phyloP scores from a whole-genome alignment of 208 protist species.

The Leishmania martiniquensis region DNA sequence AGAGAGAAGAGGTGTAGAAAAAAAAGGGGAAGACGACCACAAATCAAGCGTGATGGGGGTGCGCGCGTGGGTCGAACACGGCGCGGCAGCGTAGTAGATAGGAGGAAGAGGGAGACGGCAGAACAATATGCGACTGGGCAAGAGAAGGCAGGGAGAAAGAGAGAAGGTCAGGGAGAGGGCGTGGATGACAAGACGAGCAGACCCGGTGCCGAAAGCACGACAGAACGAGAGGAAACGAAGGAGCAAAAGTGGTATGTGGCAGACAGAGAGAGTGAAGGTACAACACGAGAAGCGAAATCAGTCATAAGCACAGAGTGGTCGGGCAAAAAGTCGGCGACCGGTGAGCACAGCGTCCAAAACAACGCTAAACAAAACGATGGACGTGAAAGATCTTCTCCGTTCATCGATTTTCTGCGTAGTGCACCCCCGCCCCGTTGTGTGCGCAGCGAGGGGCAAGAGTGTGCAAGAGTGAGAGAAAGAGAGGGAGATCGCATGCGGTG shows the following conservation, averaged over 20 bases:
- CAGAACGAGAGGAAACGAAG: not conserved
- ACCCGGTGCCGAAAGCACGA: not conserved
- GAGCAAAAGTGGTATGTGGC: not conserved
- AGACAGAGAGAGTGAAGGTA: not conserved
- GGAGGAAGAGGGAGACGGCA: slow-evolving; percentile 5
- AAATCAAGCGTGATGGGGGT: not conserved
- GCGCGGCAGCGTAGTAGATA: not conserved
- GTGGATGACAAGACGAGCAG: not conserved
- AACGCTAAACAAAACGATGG: not conserved
- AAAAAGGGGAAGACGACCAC: not conserved
- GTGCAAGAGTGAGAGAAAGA: not conserved
- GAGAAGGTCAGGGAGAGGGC: not conserved
- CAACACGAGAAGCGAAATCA: not conserved
- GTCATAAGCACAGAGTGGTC: not conserved
- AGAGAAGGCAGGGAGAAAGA: not conserved
- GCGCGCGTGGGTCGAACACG: not conserved
- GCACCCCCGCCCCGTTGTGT: not conserved
- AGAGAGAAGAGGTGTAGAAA: not conserved
- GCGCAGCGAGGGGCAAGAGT: not conserved
- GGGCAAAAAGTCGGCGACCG: not conserved
- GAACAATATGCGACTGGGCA: slow-evolving; percentile 4
- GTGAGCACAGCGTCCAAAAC: not conserved
- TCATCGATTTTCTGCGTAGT: not conserved
- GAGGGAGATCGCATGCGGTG: slow-evolving; percentile 1
- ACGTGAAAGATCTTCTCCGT: not conserved